Percentiles rank a stretch among this genome's conserved stretches.
phyloP scores from a whole-genome alignment of 1,284 basidiomycete genomes.

The Trichosporon sp. region DNA sequence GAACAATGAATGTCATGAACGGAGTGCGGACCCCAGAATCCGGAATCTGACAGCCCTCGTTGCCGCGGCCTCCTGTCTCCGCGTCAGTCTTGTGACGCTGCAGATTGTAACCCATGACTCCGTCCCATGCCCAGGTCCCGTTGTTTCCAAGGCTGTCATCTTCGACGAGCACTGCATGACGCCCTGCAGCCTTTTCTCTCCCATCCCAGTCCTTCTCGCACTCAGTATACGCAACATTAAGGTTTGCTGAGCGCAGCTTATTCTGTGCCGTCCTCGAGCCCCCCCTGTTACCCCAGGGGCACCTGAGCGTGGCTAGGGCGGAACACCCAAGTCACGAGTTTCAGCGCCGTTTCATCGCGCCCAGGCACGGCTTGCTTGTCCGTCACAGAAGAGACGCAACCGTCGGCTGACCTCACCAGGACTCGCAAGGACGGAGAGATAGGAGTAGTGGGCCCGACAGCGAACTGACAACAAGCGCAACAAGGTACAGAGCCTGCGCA shows the following conservation, averaged over 20 bases:
- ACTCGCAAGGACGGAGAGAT: background rate
- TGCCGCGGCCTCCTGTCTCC: no score
- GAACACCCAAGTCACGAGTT: slow-evolving; percentile 1
- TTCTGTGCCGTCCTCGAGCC: background rate
- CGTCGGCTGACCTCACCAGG: background rate
- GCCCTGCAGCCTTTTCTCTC: background rate
- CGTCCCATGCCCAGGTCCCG: no score
- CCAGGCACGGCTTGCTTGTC: background rate
- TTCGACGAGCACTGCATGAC: background rate
- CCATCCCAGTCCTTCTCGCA: background rate
- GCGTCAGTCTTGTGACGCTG: no score
- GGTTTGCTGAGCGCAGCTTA: background rate
- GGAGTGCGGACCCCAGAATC: no score
- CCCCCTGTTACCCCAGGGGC: background rate
- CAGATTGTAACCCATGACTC: no score
- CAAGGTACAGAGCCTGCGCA: background rate
- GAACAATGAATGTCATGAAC: no score
- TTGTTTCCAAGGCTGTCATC: background rate
- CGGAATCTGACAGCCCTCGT: no score
- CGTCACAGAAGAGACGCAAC: background rate
- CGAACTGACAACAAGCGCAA: background rate
- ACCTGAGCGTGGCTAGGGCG: background rate
- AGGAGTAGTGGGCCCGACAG: background rate
- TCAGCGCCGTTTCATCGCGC: background rate
- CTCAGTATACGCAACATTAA: background rate